phyloP scores from a whole-genome alignment of 2,329 filamentous ascomycete species.

The Sodiomyces alkalinus region DNA sequence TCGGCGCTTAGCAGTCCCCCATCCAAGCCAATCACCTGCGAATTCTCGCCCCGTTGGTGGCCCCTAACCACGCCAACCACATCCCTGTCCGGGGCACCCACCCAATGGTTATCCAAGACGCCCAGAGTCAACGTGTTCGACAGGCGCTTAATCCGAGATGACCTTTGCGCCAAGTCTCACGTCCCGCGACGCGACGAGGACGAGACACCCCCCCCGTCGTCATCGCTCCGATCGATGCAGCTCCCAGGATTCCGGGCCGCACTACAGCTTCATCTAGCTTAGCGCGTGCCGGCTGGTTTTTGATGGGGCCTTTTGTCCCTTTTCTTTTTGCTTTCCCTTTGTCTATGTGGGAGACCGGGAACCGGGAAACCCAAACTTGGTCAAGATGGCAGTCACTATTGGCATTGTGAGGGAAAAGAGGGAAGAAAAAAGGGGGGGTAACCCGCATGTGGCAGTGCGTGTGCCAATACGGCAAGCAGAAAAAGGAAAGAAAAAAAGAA shows the following conservation, averaged over 20 bases:
- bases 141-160: constrained; percentile 6
- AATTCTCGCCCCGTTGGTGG: constrained; percentile 3
- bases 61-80: constrained; percentile 2
- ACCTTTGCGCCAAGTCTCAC: not conserved
- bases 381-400: too few relatives aligned
- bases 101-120: constrained; percentile 4
- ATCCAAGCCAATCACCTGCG: constrained; percentile 4
- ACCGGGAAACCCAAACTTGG: not conserved
- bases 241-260: constrained; percentile 9
- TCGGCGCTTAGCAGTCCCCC: constrained; percentile 5
- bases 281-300: constrained; percentile 4
- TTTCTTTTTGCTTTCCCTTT: not conserved
- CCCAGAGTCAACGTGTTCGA: constrained; percentile 1
- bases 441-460: too few relatives aligned
- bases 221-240: constrained; percentile 6
- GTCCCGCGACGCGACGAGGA: not conserved
- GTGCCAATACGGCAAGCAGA: too few relatives aligned
- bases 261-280: constrained; percentile 5
- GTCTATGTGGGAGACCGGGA: not conserved
- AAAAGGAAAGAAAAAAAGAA: too few relatives aligned
- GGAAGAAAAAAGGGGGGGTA: too few relatives aligned
- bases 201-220: constrained; percentile 1
- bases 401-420: too few relatives aligned
- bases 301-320: not conserved
- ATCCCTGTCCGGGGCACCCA: not conserved